A percentile compares a stretch with the other conserved stretches of the same genome.
These are phyloP conservation scores for Babesia divergens DNA, from an alignment of 169 alveolate genomes.

Conservation along the genomic window DNA sequence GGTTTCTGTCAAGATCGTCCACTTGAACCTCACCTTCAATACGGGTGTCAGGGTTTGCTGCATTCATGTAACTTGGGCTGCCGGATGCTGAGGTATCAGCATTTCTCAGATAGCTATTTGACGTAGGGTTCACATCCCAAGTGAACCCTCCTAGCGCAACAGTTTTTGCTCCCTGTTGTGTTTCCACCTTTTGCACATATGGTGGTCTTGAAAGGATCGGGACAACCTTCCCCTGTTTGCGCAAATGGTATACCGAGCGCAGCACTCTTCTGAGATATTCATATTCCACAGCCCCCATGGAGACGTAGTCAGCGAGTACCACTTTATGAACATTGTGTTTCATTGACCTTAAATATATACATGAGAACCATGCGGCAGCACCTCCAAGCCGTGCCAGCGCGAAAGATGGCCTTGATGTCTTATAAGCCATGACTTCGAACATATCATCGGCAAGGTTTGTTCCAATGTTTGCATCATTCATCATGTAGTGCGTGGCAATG, in stretches of 20 bases:
- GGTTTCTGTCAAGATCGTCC: neutral
- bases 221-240: neutral
- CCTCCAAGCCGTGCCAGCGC: constrained; percentile 21
- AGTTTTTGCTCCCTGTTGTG: neutral
- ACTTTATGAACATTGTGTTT: neutral
- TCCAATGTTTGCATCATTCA: no score
- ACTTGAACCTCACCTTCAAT: neutral
- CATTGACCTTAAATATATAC: neutral
- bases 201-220: neutral
- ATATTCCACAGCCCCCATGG: constrained; percentile 27
- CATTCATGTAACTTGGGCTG: neutral
- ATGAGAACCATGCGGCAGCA: constrained; percentile 45
- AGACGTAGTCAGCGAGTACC: constrained; percentile 30
- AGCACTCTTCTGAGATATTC: constrained; percentile 36
- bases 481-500: no score
- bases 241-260: constrained; percentile 1
- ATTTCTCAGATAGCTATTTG: neutral
- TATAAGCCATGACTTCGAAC: neutral
- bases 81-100: neutral
- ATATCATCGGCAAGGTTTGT: no score
- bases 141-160: constrained; percentile 14
- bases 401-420: constrained; percentile 21
- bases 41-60: neutral
- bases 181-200: neutral
- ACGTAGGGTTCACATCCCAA: constrained; percentile 35